Base-by-base conservation (phyloP, 2,329 filamentous ascomycete species). In the Whalleya microplaca region DNA sequence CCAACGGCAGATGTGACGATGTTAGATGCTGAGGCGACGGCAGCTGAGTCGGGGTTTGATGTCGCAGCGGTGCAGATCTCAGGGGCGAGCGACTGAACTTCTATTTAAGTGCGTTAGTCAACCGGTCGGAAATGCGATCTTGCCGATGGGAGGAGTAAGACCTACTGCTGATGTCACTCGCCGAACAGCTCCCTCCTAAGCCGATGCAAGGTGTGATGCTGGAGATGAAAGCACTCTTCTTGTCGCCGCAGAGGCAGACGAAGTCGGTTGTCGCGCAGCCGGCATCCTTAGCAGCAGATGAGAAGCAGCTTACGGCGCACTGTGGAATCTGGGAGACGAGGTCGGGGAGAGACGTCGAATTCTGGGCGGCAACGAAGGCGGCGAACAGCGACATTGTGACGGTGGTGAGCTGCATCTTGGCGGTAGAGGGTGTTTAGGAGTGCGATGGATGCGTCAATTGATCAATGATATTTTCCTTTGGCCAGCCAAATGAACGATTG, bases 11-110 rank as follows among this genome's bases (percentile, higher is more conserved):
- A 68, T 9, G 65, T 60, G 53, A 71, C 56, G 41, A 70, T 55
- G 45, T 53, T 62, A 3, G 71, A 71, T 16, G 70, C 70, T n/a
- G 65, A 66, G 8, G 69, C 67, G 19, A 70, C 59, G n/a, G 62
- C 68, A 18, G 67, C 58, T 2, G 64, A 46, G 41, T 63, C 56
- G 10, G 69, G 65, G 52, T 68, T 65, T 14, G 59, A 46, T 3
- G 48, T 43, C 10, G 64, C 68, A 19, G 55, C 63, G 46, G 41
- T 46, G 58, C 71, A 72, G 53, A 72, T 71, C 44, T 69, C 42
- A 21, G 44, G 53, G 5, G 70, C 70, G 21, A 70, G 49, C 2
- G 49, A 48, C 8, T 27, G 46, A 10, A 61, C 56, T 1, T 57
- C 70, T 72, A 40, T 37, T 8, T 41, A 40, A 32, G 29, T 46